These are phyloP conservation scores for Debaryomyces nepalensis DNA, from an alignment of 1,139 yeast species.

Conservation along the genomic window DNA sequence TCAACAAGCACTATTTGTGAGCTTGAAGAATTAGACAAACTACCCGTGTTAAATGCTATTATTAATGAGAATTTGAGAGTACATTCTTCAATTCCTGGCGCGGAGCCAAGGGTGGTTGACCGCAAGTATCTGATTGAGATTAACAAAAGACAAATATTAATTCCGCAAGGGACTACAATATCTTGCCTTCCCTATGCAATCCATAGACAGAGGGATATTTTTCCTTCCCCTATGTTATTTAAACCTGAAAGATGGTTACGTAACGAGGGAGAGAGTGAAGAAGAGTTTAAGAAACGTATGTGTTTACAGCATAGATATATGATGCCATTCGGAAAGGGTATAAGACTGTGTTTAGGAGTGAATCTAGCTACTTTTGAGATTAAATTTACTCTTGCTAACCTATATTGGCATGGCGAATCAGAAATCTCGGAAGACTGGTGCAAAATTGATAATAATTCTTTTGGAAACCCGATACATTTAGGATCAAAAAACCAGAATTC, in stretches of 20 bases:
- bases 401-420: conserved; percentile 53
- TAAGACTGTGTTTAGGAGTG: conserved; percentile 76
- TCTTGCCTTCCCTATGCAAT: conserved; percentile 70
- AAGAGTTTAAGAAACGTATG: conserved; percentile 40
- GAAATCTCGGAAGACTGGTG: conserved; percentile 51
- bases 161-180: conserved; percentile 62
- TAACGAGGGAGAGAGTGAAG: conserved; percentile 34
- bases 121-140: conserved; percentile 27
- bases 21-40: conserved; percentile 48
- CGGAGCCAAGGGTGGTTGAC: conserved; percentile 64
- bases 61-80: conserved; percentile 61
- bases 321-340: conserved; percentile 75
- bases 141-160: conserved; percentile 22
- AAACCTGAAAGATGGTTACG: conserved; percentile 67
- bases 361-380: conserved; percentile 69
- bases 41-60: conserved; percentile 61
- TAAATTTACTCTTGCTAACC: conserved; percentile 58
- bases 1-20: conserved; percentile 32
- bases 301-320: conserved; percentile 54
- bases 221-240: conserved; percentile 54
- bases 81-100: conserved; percentile 76
- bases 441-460: conserved; percentile 23
- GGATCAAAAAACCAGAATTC: conserved; percentile 20
- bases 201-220: conserved; percentile 57
- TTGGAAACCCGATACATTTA: conserved; percentile 25